These are phyloP conservation scores for Phytophthora sojae DNA, from an alignment of 352 stramenopile genomes.

Conservation along the genomic window DNA sequence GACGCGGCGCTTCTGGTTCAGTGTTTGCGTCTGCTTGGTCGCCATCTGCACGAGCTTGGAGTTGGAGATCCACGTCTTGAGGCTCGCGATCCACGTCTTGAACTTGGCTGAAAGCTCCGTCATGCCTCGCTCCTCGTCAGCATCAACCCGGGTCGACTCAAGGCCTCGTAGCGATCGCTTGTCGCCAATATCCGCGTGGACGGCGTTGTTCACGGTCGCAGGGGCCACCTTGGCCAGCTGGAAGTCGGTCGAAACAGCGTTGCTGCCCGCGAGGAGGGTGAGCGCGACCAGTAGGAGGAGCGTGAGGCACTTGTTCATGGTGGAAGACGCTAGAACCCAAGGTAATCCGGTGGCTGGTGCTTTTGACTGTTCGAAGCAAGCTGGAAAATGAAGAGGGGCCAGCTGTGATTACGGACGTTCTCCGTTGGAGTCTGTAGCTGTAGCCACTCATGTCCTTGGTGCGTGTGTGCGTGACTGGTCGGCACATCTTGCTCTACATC, in stretches of 20 bases:
- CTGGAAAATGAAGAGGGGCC: too few species aligned
- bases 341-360: too few species aligned
- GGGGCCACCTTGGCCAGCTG: background rate
- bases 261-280: background rate
- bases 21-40: background rate
- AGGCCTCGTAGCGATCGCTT: background rate
- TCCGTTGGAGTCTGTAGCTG: too few species aligned
- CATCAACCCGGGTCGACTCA: background rate
- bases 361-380: too few species aligned
- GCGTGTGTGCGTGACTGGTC: too few species aligned
- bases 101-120: background rate
- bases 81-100: background rate
- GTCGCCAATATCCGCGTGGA: background rate
- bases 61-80: background rate
- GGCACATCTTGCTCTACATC: too few species aligned
- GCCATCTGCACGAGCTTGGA: background rate
- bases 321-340: too few species aligned
- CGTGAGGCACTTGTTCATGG: background rate
- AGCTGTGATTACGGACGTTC: too few species aligned
- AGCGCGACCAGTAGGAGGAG: background rate
- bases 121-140: background rate
- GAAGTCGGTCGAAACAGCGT: background rate
- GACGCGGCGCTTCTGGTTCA: background rate
- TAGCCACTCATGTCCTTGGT: too few species aligned
- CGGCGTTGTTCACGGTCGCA: background rate